Evolutionary conservation across 2,329 filamentous ascomycete genomes (phyloP).

Genomic region (Teratosphaeria pseudoeucalypti): DNA sequence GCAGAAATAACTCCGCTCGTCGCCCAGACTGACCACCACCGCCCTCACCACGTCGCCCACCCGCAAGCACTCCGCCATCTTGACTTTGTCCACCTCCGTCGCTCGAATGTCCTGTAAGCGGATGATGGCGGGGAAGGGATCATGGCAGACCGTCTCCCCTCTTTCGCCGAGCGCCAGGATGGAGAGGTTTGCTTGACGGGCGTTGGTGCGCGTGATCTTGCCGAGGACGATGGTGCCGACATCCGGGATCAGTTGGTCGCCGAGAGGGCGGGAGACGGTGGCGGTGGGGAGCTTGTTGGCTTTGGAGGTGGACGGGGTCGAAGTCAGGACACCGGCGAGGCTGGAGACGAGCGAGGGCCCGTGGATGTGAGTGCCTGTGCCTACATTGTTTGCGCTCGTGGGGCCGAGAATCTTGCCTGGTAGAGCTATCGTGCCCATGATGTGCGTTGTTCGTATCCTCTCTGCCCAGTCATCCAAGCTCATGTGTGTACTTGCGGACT

Average conservation of each 20-base stretch:
- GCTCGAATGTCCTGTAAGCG: conserved; percentile 72
- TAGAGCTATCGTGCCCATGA: conserved; percentile 45
- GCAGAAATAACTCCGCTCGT: conserved; percentile 93
- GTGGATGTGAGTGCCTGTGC: conserved; percentile 75
- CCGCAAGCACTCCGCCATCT: conserved; percentile 80
- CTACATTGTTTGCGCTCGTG: conserved; percentile 55
- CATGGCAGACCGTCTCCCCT: conserved; percentile 17
- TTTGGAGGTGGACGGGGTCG: conserved; percentile 39
- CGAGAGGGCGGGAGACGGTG: conserved; percentile 38
- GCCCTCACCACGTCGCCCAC: conserved; percentile 88
- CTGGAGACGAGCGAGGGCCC: conserved; percentile 68
- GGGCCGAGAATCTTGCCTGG: conserved; percentile 75
- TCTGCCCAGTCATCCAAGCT: neutral
- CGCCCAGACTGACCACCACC: conserved; percentile 71
- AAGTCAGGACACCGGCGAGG: conserved; percentile 54
- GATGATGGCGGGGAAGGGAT: conserved; percentile 24
- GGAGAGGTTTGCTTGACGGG: conserved; percentile 72
- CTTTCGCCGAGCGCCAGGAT: conserved; percentile 69
- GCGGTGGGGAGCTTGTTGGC: conserved; percentile 36
- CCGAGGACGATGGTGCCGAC: conserved; percentile 74
- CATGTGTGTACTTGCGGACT: neutral
- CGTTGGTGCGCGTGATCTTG: conserved; percentile 73
- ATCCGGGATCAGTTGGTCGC: conserved; percentile 63
- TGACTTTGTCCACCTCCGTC: conserved; percentile 91
- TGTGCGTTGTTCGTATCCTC: neutral